Conservation (phyloP, 1,284 basidiomycete genomes). For the Sparassis latifolia region DNA sequence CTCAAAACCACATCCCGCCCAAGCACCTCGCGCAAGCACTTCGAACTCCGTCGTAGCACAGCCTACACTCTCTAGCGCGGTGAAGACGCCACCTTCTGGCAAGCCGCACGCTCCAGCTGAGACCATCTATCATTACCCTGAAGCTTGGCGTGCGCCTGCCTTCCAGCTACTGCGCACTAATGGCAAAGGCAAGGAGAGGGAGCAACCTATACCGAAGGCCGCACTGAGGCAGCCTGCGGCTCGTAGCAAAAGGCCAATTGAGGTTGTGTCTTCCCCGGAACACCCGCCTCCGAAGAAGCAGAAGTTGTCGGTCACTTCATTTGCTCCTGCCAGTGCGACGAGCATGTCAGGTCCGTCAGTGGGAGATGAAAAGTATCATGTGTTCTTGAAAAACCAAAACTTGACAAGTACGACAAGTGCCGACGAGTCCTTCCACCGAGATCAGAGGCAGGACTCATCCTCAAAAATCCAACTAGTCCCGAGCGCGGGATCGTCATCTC, state of each 20-base stretch:
- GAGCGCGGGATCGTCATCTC: too few relatives aligned
- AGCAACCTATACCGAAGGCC: neutral
- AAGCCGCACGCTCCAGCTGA: neutral
- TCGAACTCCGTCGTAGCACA: neutral
- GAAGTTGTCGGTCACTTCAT: constrained; percentile 5
- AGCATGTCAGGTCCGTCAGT: neutral
- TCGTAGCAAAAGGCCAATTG: constrained; percentile 2
- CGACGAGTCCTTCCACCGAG: neutral
- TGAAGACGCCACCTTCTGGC: neutral
- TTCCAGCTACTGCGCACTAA: constrained; percentile 12
- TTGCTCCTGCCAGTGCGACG: neutral
- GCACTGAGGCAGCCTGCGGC: neutral
- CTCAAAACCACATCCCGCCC: neutral
- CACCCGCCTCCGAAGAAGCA: constrained; percentile 11
- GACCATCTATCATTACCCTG: constrained; percentile 10
- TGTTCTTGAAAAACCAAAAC: neutral
- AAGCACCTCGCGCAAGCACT: neutral
- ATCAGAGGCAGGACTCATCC: neutral
- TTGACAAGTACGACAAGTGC: neutral
- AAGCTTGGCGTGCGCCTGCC: constrained; percentile 12
- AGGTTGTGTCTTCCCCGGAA: constrained; percentile 2
- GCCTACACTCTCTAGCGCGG: neutral
- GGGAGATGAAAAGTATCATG: too few relatives aligned
- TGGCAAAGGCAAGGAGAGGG: neutral
- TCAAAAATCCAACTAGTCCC: neutral